Evolutionary conservation across 352 stramenopile species (phyloP), one percentile per base, ranked within the genome.

Genomic region (Phytophthora cactorum): DNA sequence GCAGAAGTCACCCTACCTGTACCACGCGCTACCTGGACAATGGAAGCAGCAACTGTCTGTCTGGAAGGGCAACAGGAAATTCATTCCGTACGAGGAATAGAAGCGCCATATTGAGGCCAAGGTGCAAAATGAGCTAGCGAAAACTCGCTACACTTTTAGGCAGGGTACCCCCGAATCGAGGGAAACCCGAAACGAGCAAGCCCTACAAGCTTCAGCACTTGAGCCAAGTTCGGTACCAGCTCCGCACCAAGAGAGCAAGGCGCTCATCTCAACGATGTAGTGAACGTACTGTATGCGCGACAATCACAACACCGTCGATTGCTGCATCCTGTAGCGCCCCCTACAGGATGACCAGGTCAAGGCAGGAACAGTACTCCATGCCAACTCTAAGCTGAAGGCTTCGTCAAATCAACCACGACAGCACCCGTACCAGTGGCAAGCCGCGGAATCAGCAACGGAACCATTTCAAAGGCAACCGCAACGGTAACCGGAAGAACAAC

Each of bases 271-370:
- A 12, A 11, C n/a, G 3, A 25, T 46, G 34, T 46, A 50, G 12
- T 57, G 51, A 36, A 53, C 55, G 7, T 64, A 70, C 43, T 56
- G 31, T 15, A 22, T 56, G 5, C 49, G 63, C 10, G 41, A 56
- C 41, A 72, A 66, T 28, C 64, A 67, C n/a, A 49, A 52, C 32
- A 67, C 43, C 1, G 22, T 54, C n/a, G 65, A 72, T 31, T 68
- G 57, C 7, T 60, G 58, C 17, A 68, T 56, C 15, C 34, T 69
- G 5, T 28, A 73, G 12, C 44, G 58, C 0, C 52, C 68, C 39
- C 43, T 73, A 3, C 52, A 52, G 1, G 43, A 43, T 47, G 66
- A 52, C 12, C 39, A 58, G n/a, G 39, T 69, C 8, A 66, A 68
- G n/a, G 52, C 12, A 34, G 58, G 58, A 56, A 22, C 17, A 22